Percentiles rank a stretch among this genome's conserved stretches.
Conservation (phyloP, 2,329 filamentous ascomycete genomes). For the Pestalotiopsis fici region DNA sequence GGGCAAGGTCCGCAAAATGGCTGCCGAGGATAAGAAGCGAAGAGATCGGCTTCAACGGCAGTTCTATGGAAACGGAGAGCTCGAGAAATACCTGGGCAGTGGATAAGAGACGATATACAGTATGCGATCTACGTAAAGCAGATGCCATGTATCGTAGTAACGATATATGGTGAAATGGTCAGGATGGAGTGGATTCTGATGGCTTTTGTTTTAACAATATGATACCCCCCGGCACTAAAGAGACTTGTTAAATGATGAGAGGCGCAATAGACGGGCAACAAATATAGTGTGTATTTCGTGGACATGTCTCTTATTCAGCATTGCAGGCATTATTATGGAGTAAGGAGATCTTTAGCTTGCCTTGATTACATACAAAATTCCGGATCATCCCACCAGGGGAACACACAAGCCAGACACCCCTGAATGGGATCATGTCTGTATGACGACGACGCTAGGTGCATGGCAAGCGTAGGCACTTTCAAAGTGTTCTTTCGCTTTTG, state of each 20-base stretch:
- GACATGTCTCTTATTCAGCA: not conserved
- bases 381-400: not conserved
- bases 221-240: not conserved
- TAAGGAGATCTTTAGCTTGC: not conserved
- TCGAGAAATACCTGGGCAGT: constrained; percentile 70
- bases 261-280: not conserved
- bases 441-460: not conserved
- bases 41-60: constrained; percentile 66
- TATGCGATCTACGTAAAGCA: not conserved
- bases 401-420: not conserved
- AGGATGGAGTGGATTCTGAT: not conserved
- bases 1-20: constrained; percentile 67
- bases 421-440: not conserved
- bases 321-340: not conserved
- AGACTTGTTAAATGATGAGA: not conserved
- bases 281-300: not conserved
- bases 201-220: not conserved
- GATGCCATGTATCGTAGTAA: not conserved
- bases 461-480: not conserved
- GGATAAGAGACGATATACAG: constrained; percentile 12
- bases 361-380: not conserved
- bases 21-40: constrained; percentile 62
- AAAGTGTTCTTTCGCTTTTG: not conserved
- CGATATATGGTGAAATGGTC: not conserved
- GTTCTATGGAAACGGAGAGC: constrained; percentile 75